Evolutionary conservation across 2,329 filamentous ascomycete species (phyloP).

Genomic region (Rhinocladiella mackenziei): DNA sequence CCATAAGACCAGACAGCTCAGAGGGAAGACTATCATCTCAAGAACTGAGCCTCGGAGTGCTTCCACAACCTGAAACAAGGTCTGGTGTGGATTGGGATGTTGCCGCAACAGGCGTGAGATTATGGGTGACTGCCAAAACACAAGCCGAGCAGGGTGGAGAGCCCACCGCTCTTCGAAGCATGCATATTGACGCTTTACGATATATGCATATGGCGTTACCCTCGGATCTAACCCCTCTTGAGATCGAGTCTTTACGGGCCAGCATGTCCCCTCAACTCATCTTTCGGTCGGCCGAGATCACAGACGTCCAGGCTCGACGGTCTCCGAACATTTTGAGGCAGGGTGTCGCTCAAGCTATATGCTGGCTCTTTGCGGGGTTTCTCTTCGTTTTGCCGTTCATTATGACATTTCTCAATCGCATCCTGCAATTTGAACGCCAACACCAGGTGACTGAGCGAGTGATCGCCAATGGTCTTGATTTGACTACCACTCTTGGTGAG

Average conservation of each 20-base stretch:
- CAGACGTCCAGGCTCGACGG: background rate
- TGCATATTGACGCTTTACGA: slow-evolving; percentile 24
- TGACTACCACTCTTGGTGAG: slow-evolving; percentile 53
- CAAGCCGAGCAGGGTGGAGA: slow-evolving; percentile 22
- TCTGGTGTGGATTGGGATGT: slow-evolving; percentile 25
- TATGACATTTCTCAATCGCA: slow-evolving; percentile 19
- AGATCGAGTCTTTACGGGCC: slow-evolving; percentile 19
- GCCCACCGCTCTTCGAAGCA: slow-evolving; percentile 18
- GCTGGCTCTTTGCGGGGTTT: slow-evolving; percentile 21
- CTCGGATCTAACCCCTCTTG: slow-evolving; percentile 17
- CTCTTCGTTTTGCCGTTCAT: slow-evolving; percentile 21
- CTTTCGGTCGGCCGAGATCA: background rate
- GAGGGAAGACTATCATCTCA: slow-evolving; percentile 8
- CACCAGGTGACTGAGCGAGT: slow-evolving; percentile 61
- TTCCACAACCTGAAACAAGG: slow-evolving; percentile 19
- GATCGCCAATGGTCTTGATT: slow-evolving; percentile 49
- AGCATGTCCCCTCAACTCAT: slow-evolving; percentile 20
- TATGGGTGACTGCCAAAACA: slow-evolving; percentile 22
- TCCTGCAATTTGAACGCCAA: slow-evolving; percentile 58
- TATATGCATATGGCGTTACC: slow-evolving; percentile 26
- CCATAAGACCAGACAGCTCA: slow-evolving; percentile 17
- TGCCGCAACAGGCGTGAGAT: slow-evolving; percentile 19
- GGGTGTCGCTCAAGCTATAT: slow-evolving; percentile 20
- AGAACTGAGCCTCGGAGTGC: slow-evolving; percentile 15
- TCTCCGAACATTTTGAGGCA: slow-evolving; percentile 16